Base-by-base conservation (phyloP, 2,329 filamentous ascomycete genomes). In the Xylariaceae sp. region DNA sequence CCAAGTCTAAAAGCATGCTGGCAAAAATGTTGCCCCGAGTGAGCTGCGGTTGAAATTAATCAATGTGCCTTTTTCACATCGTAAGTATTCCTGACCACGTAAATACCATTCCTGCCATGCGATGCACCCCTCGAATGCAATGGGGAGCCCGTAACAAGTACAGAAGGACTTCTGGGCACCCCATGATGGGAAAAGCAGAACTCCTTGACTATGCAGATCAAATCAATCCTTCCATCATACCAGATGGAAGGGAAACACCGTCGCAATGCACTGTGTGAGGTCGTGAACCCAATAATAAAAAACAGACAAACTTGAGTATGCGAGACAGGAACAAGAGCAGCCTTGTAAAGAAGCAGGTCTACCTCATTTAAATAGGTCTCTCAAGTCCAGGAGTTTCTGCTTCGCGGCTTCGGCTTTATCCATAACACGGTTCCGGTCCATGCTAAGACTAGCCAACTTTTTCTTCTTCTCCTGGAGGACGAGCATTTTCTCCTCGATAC, bases 401-500 rank as follows among this genome's bases (percentile, higher is more conserved):
- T 78, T 78, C 5, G 81, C 78, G 1, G 76, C 70, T 57, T 86
- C 78, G 4, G 66, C 65, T 59, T 76, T 78, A 40, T 71, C 72
- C 49, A 59, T 58, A 17, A 55, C 52, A 13, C 48, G 53, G 24
- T 48, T 50, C 17, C 76, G 72, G 48, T 85, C 85, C 82, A 94
- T 82, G 57, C 85, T 90, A 50, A 97, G 69, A 56, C 85, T 88
- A 0, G 92, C 92, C 36, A 98, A 67, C 61, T 88, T 83, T 66
- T 84, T 86, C 73, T 98, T 98, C 74, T 92, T 94, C 42, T 85
- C 79, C 61, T 96, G 90, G 46, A 98, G 67, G 53, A 84, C 74
- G 3, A 94, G 68, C 76, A 98, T 95, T 67, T 88, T 90, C 66
- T 94, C 87, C 61, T 98, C 92, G 43, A 98, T 94, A 56, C 87